Evolutionary conservation across 331 rosid genomes (phyloP), one percentile per base, ranked within the genome.

Genomic region (Prunus yedoensis): DNA sequence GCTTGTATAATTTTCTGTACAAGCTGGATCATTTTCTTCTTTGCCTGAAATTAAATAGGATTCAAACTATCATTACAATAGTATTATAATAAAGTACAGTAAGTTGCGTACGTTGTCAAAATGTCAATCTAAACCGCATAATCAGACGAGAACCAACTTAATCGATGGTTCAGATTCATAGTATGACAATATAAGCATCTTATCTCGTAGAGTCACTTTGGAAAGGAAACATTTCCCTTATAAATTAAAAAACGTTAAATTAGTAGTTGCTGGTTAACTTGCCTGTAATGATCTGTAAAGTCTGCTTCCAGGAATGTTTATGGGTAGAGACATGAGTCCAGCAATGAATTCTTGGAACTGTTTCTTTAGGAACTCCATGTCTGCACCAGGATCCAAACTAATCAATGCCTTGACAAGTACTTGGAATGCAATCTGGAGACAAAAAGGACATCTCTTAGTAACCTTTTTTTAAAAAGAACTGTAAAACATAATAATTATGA

Each of bases 301-400:
- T 78, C 79, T 86, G 69, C 91, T 92, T 71, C 99, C 99, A 9
- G 97, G 97, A 45, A 94, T 66, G 73, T 89, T 92, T 51, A 94
- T 87, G 21, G 99, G 99, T 51, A 94, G 74, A 73, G 99, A 88
- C 99, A 94, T 94, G 60, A 94, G 92, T 80, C 99, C 97, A 14
- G 97, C 91, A 27, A 94, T 94, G 85, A 94, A 94, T 78, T 87
- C 90, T 71, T 89, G 96, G 78, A 94, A 94, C 74, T 87, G 87
- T 77, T 89, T 87, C 89, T 87, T 89, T 18, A 94, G 86, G 68
- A 82, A 83, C 67, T 94, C 92, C 97, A 94, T 91, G 58, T 92
- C 93, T 79, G 87, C 74, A 66, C 97, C 90, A 49, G 96, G 97
- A 76, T 89, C 85, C 90, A 92, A 85, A 76, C 90, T 92, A 70